These are phyloP conservation scores for Suillus luteus DNA, from an alignment of 768 basidiomycete species.

Conservation along the genomic window DNA sequence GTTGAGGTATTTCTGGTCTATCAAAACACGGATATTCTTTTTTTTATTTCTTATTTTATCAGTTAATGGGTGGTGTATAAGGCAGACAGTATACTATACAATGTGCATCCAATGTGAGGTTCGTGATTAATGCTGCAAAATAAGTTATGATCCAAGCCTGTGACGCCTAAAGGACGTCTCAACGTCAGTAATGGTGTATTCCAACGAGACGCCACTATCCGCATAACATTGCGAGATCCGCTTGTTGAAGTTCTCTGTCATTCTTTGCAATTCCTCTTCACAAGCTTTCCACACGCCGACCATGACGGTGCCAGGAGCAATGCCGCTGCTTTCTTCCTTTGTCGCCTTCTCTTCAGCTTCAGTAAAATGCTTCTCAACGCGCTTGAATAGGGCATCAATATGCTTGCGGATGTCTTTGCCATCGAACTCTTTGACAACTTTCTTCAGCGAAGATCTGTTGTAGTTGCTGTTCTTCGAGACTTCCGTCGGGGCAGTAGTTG, in stretches of 20 bases:
- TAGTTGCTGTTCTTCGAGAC: slow-evolving; percentile 75
- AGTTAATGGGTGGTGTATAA: neutral
- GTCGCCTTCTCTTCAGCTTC: slow-evolving; percentile 72
- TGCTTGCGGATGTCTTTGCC: slow-evolving; percentile 89
- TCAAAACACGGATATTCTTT: neutral
- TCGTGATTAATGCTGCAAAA: slow-evolving; percentile 5
- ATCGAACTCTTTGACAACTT: slow-evolving; percentile 81
- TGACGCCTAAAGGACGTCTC: slow-evolving; percentile 79
- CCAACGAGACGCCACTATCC: slow-evolving; percentile 69
- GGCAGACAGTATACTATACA: slow-evolving; percentile 8
- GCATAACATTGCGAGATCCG: slow-evolving; percentile 79
- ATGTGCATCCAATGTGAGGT: slow-evolving; percentile 6
- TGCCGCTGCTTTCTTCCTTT: slow-evolving; percentile 53
- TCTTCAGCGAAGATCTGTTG: slow-evolving; percentile 77
- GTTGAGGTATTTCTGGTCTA: neutral
- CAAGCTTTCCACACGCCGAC: slow-evolving; percentile 90
- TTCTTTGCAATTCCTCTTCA: slow-evolving; percentile 76
- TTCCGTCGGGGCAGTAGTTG: slow-evolving; percentile 76
- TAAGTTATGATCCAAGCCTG: slow-evolving; percentile 32
- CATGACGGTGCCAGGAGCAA: slow-evolving; percentile 65
- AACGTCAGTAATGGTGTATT: slow-evolving; percentile 74
- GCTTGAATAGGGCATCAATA: slow-evolving; percentile 81
- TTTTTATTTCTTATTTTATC: neutral
- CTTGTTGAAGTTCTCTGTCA: slow-evolving; percentile 68
- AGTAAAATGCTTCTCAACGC: slow-evolving; percentile 95